Conservation (phyloP, 257 asterid species). For the Nicotiana benthamiana region DNA sequence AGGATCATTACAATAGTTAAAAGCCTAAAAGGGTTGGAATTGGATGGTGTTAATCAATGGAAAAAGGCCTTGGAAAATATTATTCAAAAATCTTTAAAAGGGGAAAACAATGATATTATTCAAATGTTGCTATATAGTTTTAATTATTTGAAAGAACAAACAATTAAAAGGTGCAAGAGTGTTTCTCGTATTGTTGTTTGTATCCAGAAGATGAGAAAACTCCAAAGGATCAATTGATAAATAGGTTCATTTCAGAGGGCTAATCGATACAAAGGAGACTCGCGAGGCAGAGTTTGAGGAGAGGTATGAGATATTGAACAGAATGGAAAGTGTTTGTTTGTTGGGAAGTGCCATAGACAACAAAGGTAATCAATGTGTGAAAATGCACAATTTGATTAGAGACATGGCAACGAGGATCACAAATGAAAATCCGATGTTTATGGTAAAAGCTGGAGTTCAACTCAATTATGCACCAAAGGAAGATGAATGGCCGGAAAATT, state of each 20-base stretch:
- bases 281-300: conserved; percentile 18
- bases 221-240: conserved; percentile 16
- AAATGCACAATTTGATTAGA: conserved; percentile 32
- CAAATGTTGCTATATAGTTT: conserved; percentile 18
- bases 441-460: conserved; percentile 30
- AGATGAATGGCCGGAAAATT: conserved; percentile 20
- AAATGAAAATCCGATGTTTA: conserved; percentile 5
- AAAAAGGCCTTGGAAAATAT: neutral
- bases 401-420: conserved; percentile 21
- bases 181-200: conserved; percentile 26
- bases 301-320: conserved; percentile 22
- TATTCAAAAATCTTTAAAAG: neutral
- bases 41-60: neutral
- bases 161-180: too few species aligned
- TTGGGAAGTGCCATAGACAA: conserved; percentile 12
- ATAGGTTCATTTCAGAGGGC: conserved; percentile 15
- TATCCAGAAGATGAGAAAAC: conserved; percentile 25
- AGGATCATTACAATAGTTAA: neutral
- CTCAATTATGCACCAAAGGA: conserved; percentile 2
- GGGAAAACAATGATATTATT: conserved; percentile 7
- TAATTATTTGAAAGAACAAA: conserved; percentile 22
- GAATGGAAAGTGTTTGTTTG: conserved; percentile 24
- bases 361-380: conserved; percentile 3
- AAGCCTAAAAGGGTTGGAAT: neutral
- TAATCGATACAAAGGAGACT: conserved; percentile 20